Evolutionary conservation across 768 basidiomycete genomes (phyloP).

Genomic region (Kwoniella sp.): DNA sequence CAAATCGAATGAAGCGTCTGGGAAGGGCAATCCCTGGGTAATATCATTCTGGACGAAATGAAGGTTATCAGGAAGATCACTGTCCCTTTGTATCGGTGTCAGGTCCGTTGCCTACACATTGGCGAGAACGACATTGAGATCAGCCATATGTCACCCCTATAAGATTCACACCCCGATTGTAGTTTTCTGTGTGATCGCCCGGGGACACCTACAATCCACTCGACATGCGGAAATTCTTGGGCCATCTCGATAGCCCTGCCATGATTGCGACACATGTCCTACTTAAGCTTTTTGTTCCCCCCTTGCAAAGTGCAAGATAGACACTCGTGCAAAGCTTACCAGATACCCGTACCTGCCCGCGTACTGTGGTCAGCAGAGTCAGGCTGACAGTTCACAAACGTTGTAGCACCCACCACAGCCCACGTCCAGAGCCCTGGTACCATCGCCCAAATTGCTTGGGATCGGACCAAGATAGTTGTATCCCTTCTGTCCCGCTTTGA

Average conservation of each 20-base stretch:
- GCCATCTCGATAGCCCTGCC: constrained; percentile 35
- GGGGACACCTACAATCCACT: constrained; percentile 20
- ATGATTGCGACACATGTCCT: not conserved
- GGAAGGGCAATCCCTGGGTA: constrained; percentile 26
- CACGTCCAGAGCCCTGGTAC: constrained; percentile 21
- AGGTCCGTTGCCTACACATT: constrained; percentile 23
- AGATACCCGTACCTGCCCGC: constrained; percentile 26
- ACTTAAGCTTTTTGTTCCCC: too few relatives aligned
- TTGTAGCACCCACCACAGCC: constrained; percentile 24
- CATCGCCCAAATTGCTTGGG: constrained; percentile 9
- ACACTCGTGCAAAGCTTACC: too few relatives aligned
- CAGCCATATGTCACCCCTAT: too few relatives aligned
- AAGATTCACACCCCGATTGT: too few relatives aligned
- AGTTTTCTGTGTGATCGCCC: not conserved
- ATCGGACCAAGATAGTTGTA: constrained; percentile 29
- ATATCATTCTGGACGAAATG: constrained; percentile 21
- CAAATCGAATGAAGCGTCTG: constrained; percentile 24
- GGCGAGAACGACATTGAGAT: not conserved
- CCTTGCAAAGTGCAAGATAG: too few relatives aligned
- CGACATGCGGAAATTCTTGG: constrained; percentile 24
- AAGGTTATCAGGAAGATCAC: constrained; percentile 22
- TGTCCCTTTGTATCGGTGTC: constrained; percentile 22
- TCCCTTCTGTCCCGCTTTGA: constrained; percentile 26
- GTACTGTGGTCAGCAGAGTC: too few relatives aligned
- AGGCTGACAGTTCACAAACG: too few relatives aligned